phyloP scores from a whole-genome alignment of 306 rosid species.

The Glycyrrhiza uralensis region DNA sequence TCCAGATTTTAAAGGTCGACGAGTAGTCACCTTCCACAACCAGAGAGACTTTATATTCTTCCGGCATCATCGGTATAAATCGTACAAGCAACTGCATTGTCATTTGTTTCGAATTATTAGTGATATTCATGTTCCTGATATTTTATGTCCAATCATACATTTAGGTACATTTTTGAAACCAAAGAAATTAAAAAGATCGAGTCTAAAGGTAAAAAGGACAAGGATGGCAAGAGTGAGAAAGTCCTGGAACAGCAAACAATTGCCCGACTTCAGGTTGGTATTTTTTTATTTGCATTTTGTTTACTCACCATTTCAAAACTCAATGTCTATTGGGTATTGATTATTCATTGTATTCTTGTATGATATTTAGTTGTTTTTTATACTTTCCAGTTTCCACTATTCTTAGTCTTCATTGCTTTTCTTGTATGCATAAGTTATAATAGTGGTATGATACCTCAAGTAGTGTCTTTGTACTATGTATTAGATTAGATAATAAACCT shows the following conservation, averaged over 20 bases:
- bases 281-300: neutral
- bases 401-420: neutral
- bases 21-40: slow-evolving; percentile 92
- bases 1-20: slow-evolving; percentile 81
- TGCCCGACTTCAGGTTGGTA: slow-evolving; percentile 86
- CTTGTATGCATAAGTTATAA: neutral
- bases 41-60: slow-evolving; percentile 91
- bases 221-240: slow-evolving; percentile 45
- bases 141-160: slow-evolving; percentile 2
- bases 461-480: neutral
- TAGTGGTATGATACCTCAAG: neutral
- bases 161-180: slow-evolving; percentile 73
- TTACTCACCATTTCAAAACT: slow-evolving; percentile 1
- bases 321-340: neutral
- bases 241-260: slow-evolving; percentile 45
- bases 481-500: neutral
- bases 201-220: slow-evolving; percentile 48
- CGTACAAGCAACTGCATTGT: neutral
- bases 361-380: neutral
- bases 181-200: slow-evolving; percentile 58
- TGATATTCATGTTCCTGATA: slow-evolving; percentile 21
- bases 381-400: no score
- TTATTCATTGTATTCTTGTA: neutral
- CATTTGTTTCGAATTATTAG: neutral
- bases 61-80: slow-evolving; percentile 78